These are phyloP conservation scores for Pluteus cervinus DNA, from an alignment of 768 basidiomycete genomes.

Conservation along the genomic window DNA sequence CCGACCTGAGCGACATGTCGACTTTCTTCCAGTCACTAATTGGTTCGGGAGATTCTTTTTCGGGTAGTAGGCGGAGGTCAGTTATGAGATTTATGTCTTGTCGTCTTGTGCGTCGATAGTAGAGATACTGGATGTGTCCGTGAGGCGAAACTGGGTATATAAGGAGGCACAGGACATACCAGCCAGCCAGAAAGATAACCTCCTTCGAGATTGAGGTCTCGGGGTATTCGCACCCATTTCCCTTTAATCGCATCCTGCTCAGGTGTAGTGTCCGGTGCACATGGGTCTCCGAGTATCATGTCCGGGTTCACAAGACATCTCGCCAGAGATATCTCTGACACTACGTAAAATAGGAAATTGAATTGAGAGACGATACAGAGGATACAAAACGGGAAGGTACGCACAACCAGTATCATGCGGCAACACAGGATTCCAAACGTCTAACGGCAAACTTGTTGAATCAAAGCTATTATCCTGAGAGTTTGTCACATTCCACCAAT, in stretches of 20 bases:
- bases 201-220: slow-evolving; percentile 67
- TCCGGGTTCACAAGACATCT: slow-evolving; percentile 62
- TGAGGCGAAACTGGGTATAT: not conserved
- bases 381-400: slow-evolving; percentile 19
- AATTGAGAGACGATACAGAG: not conserved
- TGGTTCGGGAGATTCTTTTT: slow-evolving; percentile 43
- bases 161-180: slow-evolving; percentile 30
- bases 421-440: slow-evolving; percentile 72
- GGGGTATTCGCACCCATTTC: slow-evolving; percentile 86
- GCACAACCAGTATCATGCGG: slow-evolving; percentile 72
- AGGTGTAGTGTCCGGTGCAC: slow-evolving; percentile 60
- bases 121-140: slow-evolving; percentile 41
- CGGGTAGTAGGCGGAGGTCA: slow-evolving; percentile 59
- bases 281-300: slow-evolving; percentile 50
- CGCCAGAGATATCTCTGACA: slow-evolving; percentile 74
- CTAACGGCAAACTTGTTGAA: slow-evolving; percentile 68
- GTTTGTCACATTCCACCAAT: slow-evolving; percentile 66
- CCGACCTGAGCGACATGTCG: slow-evolving; percentile 55
- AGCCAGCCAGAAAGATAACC: slow-evolving; percentile 51
- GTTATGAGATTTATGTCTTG: slow-evolving; percentile 77
- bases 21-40: slow-evolving; percentile 60
- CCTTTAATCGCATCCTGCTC: slow-evolving; percentile 74
- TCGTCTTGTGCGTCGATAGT: slow-evolving; percentile 81
- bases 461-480: slow-evolving; percentile 39
- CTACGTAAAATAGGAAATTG: slow-evolving; percentile 27